Percentiles rank a stretch among this genome's conserved stretches.
These are phyloP conservation scores for Drosera capensis DNA, from an alignment of 148 eudicot genomes.

Conservation along the genomic window DNA sequence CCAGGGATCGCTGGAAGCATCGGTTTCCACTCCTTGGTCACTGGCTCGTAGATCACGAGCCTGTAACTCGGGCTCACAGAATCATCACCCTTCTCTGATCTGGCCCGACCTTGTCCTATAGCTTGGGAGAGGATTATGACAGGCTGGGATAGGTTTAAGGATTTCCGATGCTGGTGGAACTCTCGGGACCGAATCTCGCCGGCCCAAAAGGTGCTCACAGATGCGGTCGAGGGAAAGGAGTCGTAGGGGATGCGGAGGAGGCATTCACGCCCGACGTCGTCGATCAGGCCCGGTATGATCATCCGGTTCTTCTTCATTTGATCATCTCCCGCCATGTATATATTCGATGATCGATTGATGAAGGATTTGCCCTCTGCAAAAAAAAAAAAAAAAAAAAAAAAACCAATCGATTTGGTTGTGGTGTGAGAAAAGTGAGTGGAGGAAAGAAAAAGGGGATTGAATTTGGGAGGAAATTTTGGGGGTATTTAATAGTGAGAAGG, in stretches of 20 bases:
- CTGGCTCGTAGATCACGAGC: conserved; percentile 38
- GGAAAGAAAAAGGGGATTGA: too few relatives aligned
- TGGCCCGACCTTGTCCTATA: conserved; percentile 1
- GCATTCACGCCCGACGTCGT: conserved; percentile 55
- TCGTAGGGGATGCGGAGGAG: conserved; percentile 36
- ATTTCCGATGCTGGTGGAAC: conserved; percentile 25
- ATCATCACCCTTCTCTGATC: conserved; percentile 4
- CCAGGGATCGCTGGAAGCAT: conserved; percentile 36
- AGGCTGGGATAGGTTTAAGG: conserved; percentile 25
- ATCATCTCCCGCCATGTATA: too few relatives aligned
- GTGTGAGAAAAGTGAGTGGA: too few relatives aligned
- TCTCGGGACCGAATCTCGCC: conserved; percentile 22
- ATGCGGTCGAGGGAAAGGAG: conserved; percentile 22
- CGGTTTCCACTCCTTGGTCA: conserved; percentile 28
- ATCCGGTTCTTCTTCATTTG: too few relatives aligned
- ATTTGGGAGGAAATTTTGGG: too few relatives aligned
- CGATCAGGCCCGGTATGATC: conserved; percentile 56
- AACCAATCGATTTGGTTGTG: too few relatives aligned
- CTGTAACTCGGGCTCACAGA: conserved; percentile 23
- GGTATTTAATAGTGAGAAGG: too few relatives aligned
- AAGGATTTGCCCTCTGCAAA: too few relatives aligned
- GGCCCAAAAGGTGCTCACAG: conserved; percentile 43
- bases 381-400: too few relatives aligned
- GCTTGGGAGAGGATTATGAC: conserved; percentile 49
- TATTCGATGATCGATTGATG: too few relatives aligned